These are phyloP conservation scores for Agaricus blazei DNA, from an alignment of 768 basidiomycete genomes.

Conservation along the genomic window DNA sequence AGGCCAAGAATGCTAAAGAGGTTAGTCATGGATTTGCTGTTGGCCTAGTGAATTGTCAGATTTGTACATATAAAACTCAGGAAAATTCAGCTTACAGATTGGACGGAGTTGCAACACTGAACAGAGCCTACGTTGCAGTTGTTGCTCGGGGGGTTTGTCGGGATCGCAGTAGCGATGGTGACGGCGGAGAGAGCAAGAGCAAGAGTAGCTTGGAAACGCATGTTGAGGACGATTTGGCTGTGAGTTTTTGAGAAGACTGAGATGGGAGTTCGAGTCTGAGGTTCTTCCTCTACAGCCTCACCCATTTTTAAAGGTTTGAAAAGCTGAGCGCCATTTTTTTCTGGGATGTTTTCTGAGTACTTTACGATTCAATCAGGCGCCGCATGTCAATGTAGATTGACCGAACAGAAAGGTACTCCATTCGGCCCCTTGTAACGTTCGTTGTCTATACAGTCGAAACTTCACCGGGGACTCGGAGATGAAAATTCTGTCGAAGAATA, in stretches of 20 bases:
- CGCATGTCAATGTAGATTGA: too few species aligned
- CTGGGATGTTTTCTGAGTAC: too few species aligned
- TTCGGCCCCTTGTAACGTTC: too few species aligned
- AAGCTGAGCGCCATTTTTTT: too few species aligned
- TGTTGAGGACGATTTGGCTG: constrained; percentile 2
- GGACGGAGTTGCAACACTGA: constrained; percentile 18
- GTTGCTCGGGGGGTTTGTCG: neutral
- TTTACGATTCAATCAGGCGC: too few species aligned
- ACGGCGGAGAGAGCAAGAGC: constrained; percentile 18
- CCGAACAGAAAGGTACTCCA: too few species aligned
- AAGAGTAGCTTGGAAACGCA: constrained; percentile 16
- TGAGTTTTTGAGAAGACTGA: neutral
- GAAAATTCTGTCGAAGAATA: too few species aligned
- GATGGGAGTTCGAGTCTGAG: neutral
- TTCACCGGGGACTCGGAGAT: too few species aligned
- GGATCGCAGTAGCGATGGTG: constrained; percentile 17
- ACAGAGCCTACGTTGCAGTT: neutral
- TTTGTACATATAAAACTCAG: neutral
- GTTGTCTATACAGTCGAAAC: too few species aligned
- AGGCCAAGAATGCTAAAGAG: constrained; percentile 9
- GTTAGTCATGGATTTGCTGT: neutral
- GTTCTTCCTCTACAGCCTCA: neutral
- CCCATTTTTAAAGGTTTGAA: neutral
- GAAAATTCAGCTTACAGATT: neutral
- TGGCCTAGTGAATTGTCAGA: neutral